A percentile compares a stretch with the other conserved stretches of the same genome.
These are phyloP conservation scores for Monilinia vaccinii-corymbosi DNA, from an alignment of 2,329 filamentous ascomycete species.

Conservation along the genomic window DNA sequence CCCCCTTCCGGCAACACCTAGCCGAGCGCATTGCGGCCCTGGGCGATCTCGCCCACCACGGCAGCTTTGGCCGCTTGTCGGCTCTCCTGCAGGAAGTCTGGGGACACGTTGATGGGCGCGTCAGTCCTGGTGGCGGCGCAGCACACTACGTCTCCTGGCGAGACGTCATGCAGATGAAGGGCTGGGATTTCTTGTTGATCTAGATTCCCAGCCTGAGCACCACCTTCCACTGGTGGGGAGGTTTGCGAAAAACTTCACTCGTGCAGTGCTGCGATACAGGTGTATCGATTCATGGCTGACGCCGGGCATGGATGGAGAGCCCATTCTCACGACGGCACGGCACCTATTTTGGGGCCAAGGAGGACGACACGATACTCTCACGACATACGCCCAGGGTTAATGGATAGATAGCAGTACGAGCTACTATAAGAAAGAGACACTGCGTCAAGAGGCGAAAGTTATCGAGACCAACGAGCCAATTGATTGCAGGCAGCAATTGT, in stretches of 20 bases:
- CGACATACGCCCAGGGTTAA: neutral
- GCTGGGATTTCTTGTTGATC: slow-evolving; percentile 89
- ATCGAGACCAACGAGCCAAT: slow-evolving; percentile 3
- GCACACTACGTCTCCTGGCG: slow-evolving; percentile 81
- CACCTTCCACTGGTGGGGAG: slow-evolving; percentile 15
- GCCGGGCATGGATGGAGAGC: slow-evolving; percentile 2
- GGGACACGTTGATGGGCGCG: slow-evolving; percentile 55
- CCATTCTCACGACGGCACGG: neutral
- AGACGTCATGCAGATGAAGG: slow-evolving; percentile 84
- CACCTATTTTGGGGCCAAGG: neutral
- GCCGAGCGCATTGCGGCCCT: slow-evolving; percentile 64
- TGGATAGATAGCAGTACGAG: slow-evolving; percentile 1
- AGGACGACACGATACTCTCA: neutral
- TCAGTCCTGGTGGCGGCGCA: slow-evolving; percentile 30
- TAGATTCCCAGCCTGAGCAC: slow-evolving; percentile 34
- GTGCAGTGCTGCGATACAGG: slow-evolving; percentile 5
- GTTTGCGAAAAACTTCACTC: slow-evolving; percentile 12
- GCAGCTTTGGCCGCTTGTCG: slow-evolving; percentile 77
- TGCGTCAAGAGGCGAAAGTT: neutral
- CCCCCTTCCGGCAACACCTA: slow-evolving; percentile 70
- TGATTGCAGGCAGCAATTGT: neutral
- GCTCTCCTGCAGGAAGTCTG: slow-evolving; percentile 76
- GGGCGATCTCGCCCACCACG: slow-evolving; percentile 67
- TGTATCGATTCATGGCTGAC: slow-evolving; percentile 1
- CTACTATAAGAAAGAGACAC: slow-evolving; percentile 5